phyloP scores from a whole-genome alignment of 345 rosid genomes.

The Trapa bicornis region DNA sequence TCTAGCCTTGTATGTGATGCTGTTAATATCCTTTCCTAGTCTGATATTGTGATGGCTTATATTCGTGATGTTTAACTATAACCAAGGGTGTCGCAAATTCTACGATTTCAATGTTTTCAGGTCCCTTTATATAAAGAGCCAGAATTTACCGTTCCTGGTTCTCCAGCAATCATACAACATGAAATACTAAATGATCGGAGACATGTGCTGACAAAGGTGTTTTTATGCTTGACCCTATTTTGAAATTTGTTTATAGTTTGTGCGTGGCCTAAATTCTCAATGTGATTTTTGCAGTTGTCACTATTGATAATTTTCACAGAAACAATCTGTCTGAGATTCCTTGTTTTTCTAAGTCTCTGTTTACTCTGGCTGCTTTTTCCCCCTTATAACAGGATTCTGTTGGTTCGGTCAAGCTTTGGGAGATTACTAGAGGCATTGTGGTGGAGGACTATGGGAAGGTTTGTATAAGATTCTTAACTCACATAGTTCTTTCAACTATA shows the following conservation, averaged over 20 bases:
- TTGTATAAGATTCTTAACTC: not conserved
- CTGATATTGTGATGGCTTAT: not conserved
- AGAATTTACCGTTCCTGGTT: constrained; percentile 58
- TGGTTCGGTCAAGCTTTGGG: constrained; percentile 95
- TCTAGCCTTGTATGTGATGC: constrained; percentile 62
- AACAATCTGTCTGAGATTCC: not conserved
- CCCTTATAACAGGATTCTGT: constrained; percentile 56
- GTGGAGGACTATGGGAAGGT: constrained; percentile 94
- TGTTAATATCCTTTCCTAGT: constrained; percentile 2
- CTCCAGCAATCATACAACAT: constrained; percentile 85
- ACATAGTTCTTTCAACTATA: constrained; percentile 1
- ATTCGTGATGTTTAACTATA: not conserved
- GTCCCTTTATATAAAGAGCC: constrained; percentile 80
- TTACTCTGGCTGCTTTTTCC: constrained; percentile 2
- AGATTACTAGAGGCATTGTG: constrained; percentile 76
- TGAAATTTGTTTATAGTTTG: too few relatives aligned
- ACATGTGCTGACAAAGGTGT: constrained; percentile 93
- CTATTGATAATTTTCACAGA: not conserved
- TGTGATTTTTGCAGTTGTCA: not conserved
- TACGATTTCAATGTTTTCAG: constrained; percentile 22
- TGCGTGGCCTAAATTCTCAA: too few relatives aligned
- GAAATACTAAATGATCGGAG: constrained; percentile 89
- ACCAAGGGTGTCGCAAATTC: not conserved
- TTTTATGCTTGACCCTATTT: not conserved
- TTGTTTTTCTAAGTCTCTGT: constrained; percentile 7